These are phyloP conservation scores for Aspergillus funiculosus DNA, from an alignment of 495 filamentous ascomycete genomes.

Conservation along the genomic window DNA sequence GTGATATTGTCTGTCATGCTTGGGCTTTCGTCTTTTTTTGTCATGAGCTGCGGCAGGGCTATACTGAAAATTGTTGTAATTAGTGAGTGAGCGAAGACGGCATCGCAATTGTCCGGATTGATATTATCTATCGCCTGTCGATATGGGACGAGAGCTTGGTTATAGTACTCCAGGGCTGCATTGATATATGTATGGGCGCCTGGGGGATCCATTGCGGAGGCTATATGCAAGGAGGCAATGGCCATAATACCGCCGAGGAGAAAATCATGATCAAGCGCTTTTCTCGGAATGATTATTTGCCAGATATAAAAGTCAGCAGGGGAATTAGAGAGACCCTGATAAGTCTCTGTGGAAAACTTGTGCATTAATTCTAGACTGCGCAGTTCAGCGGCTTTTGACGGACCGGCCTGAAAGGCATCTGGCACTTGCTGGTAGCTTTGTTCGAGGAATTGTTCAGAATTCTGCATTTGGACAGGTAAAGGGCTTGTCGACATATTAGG, in stretches of 20 bases:
- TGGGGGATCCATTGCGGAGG: slow-evolving; percentile 31
- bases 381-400: slow-evolving; percentile 21
- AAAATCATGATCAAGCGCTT: slow-evolving; percentile 47
- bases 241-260: slow-evolving; percentile 52
- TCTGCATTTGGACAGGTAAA: not conserved
- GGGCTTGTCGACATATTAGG: slow-evolving; percentile 9
- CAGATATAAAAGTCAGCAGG: slow-evolving; percentile 27
- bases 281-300: slow-evolving; percentile 40
- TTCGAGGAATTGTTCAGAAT: not conserved
- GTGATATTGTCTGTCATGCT: slow-evolving; percentile 37
- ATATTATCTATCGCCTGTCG: slow-evolving; percentile 42
- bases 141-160: slow-evolving; percentile 42
- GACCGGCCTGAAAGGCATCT: not conserved
- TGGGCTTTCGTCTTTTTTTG: slow-evolving; percentile 25
- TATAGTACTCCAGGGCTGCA: slow-evolving; percentile 46
- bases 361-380: slow-evolving; percentile 40
- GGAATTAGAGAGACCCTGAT: slow-evolving; percentile 28
- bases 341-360: slow-evolving; percentile 39
- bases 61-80: slow-evolving; percentile 46
- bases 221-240: slow-evolving; percentile 49
- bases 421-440: slow-evolving; percentile 5
- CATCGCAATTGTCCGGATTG: slow-evolving; percentile 44
- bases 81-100: slow-evolving; percentile 47
- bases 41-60: slow-evolving; percentile 38
- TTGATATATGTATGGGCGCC: slow-evolving; percentile 42